Conservation (phyloP, 768 basidiomycete genomes). For the Crassisporium funariophilum region DNA sequence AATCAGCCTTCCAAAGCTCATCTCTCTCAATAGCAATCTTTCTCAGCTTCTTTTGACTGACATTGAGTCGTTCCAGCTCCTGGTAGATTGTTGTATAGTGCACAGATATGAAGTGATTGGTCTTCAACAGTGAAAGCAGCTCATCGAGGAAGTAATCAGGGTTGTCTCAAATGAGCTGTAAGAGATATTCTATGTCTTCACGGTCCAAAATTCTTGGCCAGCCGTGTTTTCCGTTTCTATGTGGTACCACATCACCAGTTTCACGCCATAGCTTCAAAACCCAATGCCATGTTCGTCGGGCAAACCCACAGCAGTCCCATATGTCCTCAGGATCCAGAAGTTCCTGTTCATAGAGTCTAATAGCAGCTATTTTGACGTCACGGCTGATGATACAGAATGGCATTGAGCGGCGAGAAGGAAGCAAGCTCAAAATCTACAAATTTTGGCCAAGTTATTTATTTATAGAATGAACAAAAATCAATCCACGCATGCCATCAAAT, state of each 20-base stretch:
- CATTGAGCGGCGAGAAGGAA: too few relatives aligned
- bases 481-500: too few relatives aligned
- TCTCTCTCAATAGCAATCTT: slow-evolving; percentile 31
- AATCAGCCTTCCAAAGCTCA: slow-evolving; percentile 22
- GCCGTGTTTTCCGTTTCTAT: slow-evolving; percentile 6
- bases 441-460: too few relatives aligned
- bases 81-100: slow-evolving; percentile 32
- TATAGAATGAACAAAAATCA: too few relatives aligned
- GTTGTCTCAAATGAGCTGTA: slow-evolving; percentile 18
- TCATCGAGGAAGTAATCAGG: slow-evolving; percentile 34
- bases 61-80: slow-evolving; percentile 23
- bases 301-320: slow-evolving; percentile 23
- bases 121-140: slow-evolving; percentile 20
- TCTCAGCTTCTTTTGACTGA: slow-evolving; percentile 29
- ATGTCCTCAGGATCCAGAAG: slow-evolving; percentile 23
- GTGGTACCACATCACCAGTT: slow-evolving; percentile 30
- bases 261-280: slow-evolving; percentile 23
- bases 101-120: slow-evolving; percentile 30
- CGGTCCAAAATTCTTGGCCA: slow-evolving; percentile 14
- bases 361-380: slow-evolving; percentile 26
- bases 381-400: slow-evolving; percentile 13
- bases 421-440: too few relatives aligned
- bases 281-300: slow-evolving; percentile 22
- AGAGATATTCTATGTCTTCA: slow-evolving; percentile 28
- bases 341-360: slow-evolving; percentile 19